Evolutionary conservation across 2,329 filamentous ascomycete genomes (phyloP), one percentile per base, ranked within the genome.

Genomic region (Fusarium nodosum): DNA sequence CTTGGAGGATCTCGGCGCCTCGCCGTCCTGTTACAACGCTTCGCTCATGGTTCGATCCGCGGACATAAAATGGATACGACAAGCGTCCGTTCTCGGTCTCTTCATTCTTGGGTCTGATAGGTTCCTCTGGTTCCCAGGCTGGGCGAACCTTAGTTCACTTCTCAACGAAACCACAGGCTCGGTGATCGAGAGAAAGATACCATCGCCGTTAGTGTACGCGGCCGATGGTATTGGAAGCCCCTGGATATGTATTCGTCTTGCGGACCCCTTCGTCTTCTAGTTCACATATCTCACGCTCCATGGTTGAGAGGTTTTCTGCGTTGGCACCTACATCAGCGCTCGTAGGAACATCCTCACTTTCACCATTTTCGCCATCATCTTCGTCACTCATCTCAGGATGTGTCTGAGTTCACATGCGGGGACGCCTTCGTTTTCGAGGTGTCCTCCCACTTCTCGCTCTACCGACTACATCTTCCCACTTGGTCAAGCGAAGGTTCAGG

Each of bases 181-280:
- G 75, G 15, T 87, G 82, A 72, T 93, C 90, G 2, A 93, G 80
- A 13, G 86, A 86, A 20, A 92, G 72, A 62, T 87, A 91, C 91
- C 90, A 93, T 42, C 83, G 82, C 7, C 90, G 84, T 75, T 92
- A 90, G 71, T 92, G 86, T 6, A 92, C 81, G 38, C 89, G 91
- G 8, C 86, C 87, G 41, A 93, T 89, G 4, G 83, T 86, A 72
- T 93, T 93, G 2, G 73, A 82, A 0, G 91, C 88, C 7, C 90
- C 90, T 0, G 85, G 79, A 72, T 93, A 93, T 7, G 90, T 88
- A 71, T 93, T 93, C 8, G 84, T 87, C 3, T 76, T 75, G 10
- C 87, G 85, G 26, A 90, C 85, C 30, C 85, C 78, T 39, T 85
- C 82, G 61, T 88, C 84, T 58, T 86, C 81, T 11, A 83, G 74